Conservation (phyloP, 2,329 filamentous ascomycete genomes). For the Colletotrichum cordylinicola region DNA sequence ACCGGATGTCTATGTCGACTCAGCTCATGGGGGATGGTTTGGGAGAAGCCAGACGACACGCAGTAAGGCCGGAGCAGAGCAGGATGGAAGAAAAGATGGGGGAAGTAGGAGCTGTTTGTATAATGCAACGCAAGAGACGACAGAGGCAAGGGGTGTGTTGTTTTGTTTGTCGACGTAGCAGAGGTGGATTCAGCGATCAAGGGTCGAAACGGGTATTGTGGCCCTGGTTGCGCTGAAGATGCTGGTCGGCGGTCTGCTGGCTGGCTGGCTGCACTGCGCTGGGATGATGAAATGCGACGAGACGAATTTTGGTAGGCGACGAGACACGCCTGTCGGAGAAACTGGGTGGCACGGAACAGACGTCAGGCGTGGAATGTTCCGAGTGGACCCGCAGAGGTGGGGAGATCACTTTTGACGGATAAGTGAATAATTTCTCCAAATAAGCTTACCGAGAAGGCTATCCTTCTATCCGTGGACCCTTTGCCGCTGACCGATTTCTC, state of each 20-base stretch:
- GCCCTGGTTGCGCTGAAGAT: not conserved
- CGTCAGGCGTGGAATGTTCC: conserved; percentile 12
- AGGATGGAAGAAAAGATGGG: not conserved
- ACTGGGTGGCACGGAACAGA: conserved; percentile 2
- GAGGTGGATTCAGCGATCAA: conserved; percentile 8
- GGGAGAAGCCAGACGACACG: not conserved
- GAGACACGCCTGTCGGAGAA: not conserved
- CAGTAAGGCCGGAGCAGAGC: conserved; percentile 1
- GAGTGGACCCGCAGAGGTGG: not conserved
- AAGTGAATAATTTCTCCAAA: not conserved
- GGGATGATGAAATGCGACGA: conserved; percentile 14
- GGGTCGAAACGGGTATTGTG: conserved; percentile 6
- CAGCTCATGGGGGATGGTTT: conserved; percentile 20
- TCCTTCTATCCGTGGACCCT: not conserved
- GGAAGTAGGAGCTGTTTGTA: not conserved
- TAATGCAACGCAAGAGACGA: not conserved
- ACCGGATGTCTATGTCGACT: conserved; percentile 26
- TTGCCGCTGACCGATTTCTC: conserved; percentile 6
- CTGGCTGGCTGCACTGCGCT: not conserved
- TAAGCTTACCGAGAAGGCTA: not conserved
- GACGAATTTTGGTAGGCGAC: conserved; percentile 1
- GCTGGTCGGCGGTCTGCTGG: not conserved
- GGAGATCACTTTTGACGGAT: not conserved
- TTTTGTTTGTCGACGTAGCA: not conserved
- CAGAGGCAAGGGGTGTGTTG: not conserved